Percentiles rank a stretch among this genome's conserved stretches.
Conservation (phyloP, 129 eudicot genomes). For the Ambrosia trifida region DNA sequence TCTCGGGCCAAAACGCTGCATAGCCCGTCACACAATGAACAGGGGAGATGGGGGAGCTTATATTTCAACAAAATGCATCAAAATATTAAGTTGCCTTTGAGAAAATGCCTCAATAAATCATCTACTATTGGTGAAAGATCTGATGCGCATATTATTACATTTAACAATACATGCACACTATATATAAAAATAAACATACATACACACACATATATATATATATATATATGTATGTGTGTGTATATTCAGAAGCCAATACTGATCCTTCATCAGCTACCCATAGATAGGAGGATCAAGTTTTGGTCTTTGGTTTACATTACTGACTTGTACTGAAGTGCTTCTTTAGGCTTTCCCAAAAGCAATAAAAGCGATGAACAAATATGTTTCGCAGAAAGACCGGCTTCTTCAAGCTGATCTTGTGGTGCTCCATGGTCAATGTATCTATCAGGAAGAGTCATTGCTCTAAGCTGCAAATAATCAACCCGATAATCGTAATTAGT, state of each 20-base stretch:
- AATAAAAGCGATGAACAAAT: constrained; percentile 70
- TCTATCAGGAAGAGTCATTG: constrained; percentile 80
- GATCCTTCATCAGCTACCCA: constrained; percentile 6
- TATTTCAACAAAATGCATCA: background rate
- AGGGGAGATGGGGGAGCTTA: no score
- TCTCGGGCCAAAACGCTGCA: no score
- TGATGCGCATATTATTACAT: constrained; percentile 4
- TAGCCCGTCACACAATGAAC: no score
- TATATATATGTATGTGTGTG: background rate
- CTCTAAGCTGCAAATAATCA: constrained; percentile 56
- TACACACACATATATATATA: no score
- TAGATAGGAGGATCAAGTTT: constrained; percentile 3
- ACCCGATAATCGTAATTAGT: background rate
- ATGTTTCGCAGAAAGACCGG: constrained; percentile 74
- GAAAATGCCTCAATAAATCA: background rate
- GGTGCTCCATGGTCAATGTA: constrained; percentile 82
- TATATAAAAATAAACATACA: constrained; percentile 1
- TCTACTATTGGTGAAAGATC: background rate
- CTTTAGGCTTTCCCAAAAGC: constrained; percentile 67
- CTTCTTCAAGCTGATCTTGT: constrained; percentile 74
- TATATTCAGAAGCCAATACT: constrained; percentile 10
- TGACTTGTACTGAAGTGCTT: constrained; percentile 48
- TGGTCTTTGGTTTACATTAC: constrained; percentile 11
- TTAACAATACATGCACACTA: background rate
- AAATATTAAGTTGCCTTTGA: background rate